phyloP scores from a whole-genome alignment of 2,329 filamentous ascomycete species.

The Pseudogymnoascus sp. region DNA sequence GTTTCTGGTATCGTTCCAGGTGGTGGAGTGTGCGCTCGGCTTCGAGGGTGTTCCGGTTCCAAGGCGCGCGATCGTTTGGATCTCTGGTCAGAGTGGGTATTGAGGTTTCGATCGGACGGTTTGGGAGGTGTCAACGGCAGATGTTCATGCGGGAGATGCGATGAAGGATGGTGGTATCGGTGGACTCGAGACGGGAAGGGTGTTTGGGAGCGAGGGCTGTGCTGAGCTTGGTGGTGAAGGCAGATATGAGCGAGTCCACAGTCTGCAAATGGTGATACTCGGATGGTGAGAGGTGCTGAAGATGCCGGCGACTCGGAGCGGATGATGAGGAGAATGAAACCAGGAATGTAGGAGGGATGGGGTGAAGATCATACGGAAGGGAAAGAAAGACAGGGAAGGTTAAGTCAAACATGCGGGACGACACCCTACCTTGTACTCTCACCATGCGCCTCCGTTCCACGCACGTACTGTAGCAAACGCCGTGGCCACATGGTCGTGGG shows the following conservation, averaged over 20 bases:
- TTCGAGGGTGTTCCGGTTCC: constrained; percentile 2
- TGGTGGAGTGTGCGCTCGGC: background rate
- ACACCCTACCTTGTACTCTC: constrained; percentile 1
- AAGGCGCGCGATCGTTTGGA: background rate
- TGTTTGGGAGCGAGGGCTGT: background rate
- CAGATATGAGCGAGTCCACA: background rate
- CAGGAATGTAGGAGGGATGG: background rate
- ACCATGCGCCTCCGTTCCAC: background rate
- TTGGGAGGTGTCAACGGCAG: background rate
- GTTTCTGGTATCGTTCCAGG: background rate
- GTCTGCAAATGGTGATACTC: background rate
- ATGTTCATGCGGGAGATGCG: background rate
- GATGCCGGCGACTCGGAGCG: background rate
- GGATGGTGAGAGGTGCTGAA: background rate
- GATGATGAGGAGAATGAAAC: constrained; percentile 3
- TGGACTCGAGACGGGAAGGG: background rate
- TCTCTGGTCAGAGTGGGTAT: constrained; percentile 2
- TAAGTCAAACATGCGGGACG: background rate
- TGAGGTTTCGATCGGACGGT: constrained; percentile 5
- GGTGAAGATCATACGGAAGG: background rate
- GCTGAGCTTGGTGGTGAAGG: background rate
- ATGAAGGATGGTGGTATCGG: background rate
- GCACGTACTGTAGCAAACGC: background rate
- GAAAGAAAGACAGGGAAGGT: constrained; percentile 1
- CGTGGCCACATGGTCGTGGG: background rate